Base-by-base conservation (phyloP, 352 stramenopile species). In the Phytopythium delawarense region DNA sequence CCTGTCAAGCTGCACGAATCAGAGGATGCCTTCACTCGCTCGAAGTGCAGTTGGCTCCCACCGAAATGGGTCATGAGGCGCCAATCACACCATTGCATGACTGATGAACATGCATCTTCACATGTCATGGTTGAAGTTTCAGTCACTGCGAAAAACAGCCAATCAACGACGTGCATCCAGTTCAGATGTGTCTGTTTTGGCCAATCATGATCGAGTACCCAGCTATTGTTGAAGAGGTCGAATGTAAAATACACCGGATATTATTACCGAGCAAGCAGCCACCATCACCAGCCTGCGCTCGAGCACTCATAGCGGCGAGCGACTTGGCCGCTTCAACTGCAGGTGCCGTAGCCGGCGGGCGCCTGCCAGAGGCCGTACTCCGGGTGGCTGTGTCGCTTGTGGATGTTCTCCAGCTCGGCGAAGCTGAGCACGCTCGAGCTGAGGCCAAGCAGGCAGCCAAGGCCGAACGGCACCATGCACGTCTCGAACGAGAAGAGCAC, bases 331-430 rank as follows among this genome's bases (percentile, higher is more conserved):
- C 21, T n/a, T 61, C 20, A 61, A 6, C 51, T 30, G 39, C 40
- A 61, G 39, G 62, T 84, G 51, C 76, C 74, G 42, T 83, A 90
- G 42, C 70, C 68, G 20, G 65, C 65, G 46, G 73, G 39, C 34
- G 66, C 69, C 49, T 86, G 76, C 57, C 87, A 80, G 59, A 91
- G 71, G 11, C 83, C 84, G 58, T 92, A 94, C 64, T 91, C 86
- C 0, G 86, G 86, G 69, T 94, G 85, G 60, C 88, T 89, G 70
- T 89, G 72, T 54, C 81, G 79, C 66, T 88, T 84, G 73, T 94
- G 85, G 48, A 92, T 90, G 44, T 76, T 77, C 54, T 90, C 75
- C 18, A 94, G 72, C 65, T 94, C 85, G 32, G 88, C 63, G 37
- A 94, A 63, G 39, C 83, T 91, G 20, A 94, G 74, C 20, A 91